Conservation (phyloP, 352 stramenopile genomes). For the Detonula confervacea region DNA sequence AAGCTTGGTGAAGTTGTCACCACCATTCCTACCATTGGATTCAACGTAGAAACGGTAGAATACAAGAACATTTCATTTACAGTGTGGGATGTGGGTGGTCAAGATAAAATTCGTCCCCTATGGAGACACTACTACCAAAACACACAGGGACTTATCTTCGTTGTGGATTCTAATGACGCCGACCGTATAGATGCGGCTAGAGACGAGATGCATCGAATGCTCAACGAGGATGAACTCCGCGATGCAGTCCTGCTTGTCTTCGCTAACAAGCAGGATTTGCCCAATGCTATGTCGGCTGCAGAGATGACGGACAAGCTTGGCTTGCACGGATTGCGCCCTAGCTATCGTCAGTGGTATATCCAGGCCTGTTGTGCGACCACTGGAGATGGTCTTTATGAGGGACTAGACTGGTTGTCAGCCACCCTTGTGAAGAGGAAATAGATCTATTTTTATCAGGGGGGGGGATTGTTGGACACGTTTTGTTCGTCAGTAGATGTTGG, state of each 20-base stretch:
- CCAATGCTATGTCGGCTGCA: constrained; percentile 96
- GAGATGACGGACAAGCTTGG: constrained; percentile 99
- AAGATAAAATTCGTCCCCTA: constrained; percentile 98
- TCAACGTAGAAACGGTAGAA: constrained; percentile 99
- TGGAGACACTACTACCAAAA: constrained; percentile 99
- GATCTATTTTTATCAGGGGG: not conserved
- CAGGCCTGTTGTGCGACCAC: constrained; percentile 99
- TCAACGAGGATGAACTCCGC: constrained; percentile 98
- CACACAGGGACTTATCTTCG: constrained; percentile 99
- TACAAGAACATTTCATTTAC: constrained; percentile 99
- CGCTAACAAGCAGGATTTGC: constrained; percentile 99
- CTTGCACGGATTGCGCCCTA: constrained; percentile 92
- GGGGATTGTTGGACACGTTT: constrained; percentile 1
- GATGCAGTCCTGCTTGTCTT: constrained; percentile 98
- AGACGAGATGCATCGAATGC: constrained; percentile 97
- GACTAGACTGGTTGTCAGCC: constrained; percentile 96
- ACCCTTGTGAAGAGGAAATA: constrained; percentile 88
- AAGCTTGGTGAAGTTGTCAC: constrained; percentile 94
- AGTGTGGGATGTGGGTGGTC: constrained; percentile 99
- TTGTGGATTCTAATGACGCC: constrained; percentile 98
- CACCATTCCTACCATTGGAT: constrained; percentile 98
- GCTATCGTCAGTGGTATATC: constrained; percentile 98
- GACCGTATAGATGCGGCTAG: constrained; percentile 96
- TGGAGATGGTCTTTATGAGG: constrained; percentile 98
- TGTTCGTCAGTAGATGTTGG: constrained; percentile 35